Base-by-base conservation (phyloP, 2,329 filamentous ascomycete species). In the Spiromastix sp. region DNA sequence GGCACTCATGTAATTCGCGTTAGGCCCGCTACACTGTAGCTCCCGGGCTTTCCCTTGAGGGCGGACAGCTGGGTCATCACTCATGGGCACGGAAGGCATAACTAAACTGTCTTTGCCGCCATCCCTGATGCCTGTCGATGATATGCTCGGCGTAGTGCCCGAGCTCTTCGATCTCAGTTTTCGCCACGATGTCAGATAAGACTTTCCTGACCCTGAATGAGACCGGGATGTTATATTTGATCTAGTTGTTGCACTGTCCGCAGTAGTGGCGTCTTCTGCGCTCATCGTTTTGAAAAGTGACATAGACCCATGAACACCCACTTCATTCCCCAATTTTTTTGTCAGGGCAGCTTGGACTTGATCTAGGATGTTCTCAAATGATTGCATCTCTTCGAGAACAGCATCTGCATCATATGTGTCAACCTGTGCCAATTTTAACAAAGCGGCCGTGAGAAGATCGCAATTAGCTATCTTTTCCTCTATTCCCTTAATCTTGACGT, bases 391-490 rank as follows among this genome's bases (percentile, higher is more conserved):
- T 48, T 93, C 86, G 11, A 94, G 68, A 13, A 96, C 78, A 1
- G 86, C 85, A 53, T 95, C 89, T 0, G 89, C 87, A 54, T 98
- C 89, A 42, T 77, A 81, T 0, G 81, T 91, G 49, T 98, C 85
- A 1, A 94, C 86, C 42, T 77, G 74, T 5, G 79, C 76, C 22
- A 98, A 71, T 54, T 87, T 91, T 38, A 85, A 71, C 19, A 98
- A 66, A 7, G 89, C 87, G 1, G 87, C 85, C 1, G 89, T 96
- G 32, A 98, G 71, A 34, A 85, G 71, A 57, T 98, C 91, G 55
- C 87, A 95, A 43, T 86, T 85, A 9, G 84, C 74, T 36, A 95
- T 79, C 64, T 98, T 98, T 49, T 98, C 91, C 45, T 98, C 91
- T 1, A 96, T 54, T 21, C 79, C 80, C 61, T 86, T 91, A 16